Conservation (phyloP, 2,329 filamentous ascomycete species). For the Stemphylium vesicarium region DNA sequence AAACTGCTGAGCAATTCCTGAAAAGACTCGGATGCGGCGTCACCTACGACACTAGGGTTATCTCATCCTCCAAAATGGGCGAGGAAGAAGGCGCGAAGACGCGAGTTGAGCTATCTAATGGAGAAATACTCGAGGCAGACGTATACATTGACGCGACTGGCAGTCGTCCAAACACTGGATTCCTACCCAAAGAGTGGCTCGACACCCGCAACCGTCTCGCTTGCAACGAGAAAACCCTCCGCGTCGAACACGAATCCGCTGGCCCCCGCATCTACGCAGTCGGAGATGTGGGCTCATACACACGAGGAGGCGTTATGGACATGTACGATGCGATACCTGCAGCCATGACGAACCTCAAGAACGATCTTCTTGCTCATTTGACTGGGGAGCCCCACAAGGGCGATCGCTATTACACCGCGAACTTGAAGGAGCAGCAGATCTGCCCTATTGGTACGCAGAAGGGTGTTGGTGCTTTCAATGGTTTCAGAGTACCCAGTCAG, state of each 20-base stretch:
- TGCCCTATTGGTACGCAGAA: conserved; percentile 46
- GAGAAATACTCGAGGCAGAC: conserved; percentile 57
- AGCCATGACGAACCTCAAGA: conserved; percentile 54
- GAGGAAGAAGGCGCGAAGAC: conserved; percentile 51
- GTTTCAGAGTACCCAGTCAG: conserved; percentile 47
- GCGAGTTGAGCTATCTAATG: conserved; percentile 52
- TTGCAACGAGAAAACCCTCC: conserved; percentile 56
- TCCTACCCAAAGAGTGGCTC: conserved; percentile 59
- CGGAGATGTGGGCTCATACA: conserved; percentile 57
- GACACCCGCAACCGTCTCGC: conserved; percentile 57
- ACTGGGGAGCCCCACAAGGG: conserved; percentile 31
- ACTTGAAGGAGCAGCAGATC: conserved; percentile 45
- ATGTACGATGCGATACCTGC: conserved; percentile 52
- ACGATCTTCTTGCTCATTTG: conserved; percentile 52
- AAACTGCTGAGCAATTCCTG: conserved; percentile 57
- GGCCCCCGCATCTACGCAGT: conserved; percentile 56
- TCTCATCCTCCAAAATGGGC: conserved; percentile 31
- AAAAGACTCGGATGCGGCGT: conserved; percentile 56
- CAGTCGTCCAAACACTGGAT: conserved; percentile 59
- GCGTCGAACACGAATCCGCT: conserved; percentile 52
- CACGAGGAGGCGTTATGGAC: conserved; percentile 54
- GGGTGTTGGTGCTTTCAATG: conserved; percentile 48
- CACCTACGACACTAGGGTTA: conserved; percentile 49
- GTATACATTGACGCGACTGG: conserved; percentile 63
- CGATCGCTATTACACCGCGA: conserved; percentile 42